Evolutionary conservation across 768 basidiomycete species (phyloP).

Genomic region (Coprinopsis strossmayeri): DNA sequence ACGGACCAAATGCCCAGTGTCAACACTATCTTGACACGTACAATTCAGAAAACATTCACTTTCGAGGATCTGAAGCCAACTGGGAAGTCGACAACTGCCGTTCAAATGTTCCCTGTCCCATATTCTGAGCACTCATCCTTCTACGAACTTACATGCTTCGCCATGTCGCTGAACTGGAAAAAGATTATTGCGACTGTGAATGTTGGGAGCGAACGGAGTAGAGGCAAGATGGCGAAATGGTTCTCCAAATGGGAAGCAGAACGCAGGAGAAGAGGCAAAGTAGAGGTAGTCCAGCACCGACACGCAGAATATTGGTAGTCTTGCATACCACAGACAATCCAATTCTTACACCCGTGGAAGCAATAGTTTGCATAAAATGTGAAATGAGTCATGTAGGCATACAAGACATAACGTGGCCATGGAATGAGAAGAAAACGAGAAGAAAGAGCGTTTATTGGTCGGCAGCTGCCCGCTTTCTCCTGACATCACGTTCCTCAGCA

Average conservation of each 20-base stretch:
- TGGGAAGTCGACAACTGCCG: conserved; percentile 59
- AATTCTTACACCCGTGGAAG: conserved; percentile 15
- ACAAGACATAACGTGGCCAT: conserved; percentile 34
- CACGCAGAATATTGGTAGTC: conserved; percentile 44
- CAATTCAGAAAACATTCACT: conserved; percentile 65
- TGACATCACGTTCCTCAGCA: conserved; percentile 90
- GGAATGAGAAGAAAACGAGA: conserved; percentile 17
- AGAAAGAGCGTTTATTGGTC: conserved; percentile 44
- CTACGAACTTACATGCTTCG: conserved; percentile 93
- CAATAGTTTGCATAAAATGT: conserved; percentile 19
- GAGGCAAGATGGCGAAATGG: conserved; percentile 88
- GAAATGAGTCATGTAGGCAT: conserved; percentile 28
- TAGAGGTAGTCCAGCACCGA: conserved; percentile 32
- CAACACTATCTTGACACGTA: conserved; percentile 56
- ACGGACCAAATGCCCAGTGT: conserved; percentile 59
- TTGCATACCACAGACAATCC: conserved; percentile 2
- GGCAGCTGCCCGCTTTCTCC: conserved; percentile 67
- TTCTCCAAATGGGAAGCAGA: conserved; percentile 85
- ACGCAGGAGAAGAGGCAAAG: conserved; percentile 46
- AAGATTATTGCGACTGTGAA: conserved; percentile 97
- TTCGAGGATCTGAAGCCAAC: conserved; percentile 59
- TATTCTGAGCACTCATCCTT: conserved; percentile 98
- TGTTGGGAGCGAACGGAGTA: conserved; percentile 62
- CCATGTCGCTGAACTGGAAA: conserved; percentile 77
- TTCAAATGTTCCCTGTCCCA: conserved; percentile 77